Evolutionary conservation across 2,329 filamentous ascomycete genomes (phyloP), one percentile per base, ranked within the genome.

Genomic region (Aureobasidium pullulans): DNA sequence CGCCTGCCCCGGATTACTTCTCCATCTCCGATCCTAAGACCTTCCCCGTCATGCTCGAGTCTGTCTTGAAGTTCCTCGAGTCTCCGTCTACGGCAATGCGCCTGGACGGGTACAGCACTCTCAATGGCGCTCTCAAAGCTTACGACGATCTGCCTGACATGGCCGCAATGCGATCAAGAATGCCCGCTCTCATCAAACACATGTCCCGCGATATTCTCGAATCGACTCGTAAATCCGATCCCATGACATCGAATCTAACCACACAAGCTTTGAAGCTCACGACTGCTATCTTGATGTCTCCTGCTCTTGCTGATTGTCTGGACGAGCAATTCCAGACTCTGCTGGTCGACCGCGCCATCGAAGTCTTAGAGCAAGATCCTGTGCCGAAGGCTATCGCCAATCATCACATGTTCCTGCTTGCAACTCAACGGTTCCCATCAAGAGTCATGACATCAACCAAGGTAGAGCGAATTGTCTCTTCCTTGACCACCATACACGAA

Each of bases 21-120:
- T 73, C 70, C 62, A 73, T 73, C 61, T 79, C 76, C 64, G 79
- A 75, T 29, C 76, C 78, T 62, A 77, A 81, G 46, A 86, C 82
- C 40, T 85, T 96, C 60, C 81, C 82, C 64, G 84, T 84, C 66
- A 94, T 96, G 86, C 76, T 97, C 64, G 89, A 96, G 66, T 95
- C 90, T 0, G 84, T 90, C 5, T 81, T 90, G 37, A 86, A 89
- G 72, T 88, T 94, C 73, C 81, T 99, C 49, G 88, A 87, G 39
- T 85, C 88, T 23, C 78, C 84, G 32, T 88, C 91, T 65, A 81
- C 87, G 57, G 82, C 85, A 60, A 85, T 84, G 11, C 87, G 87
- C 65, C 74, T 94, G 34, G 94, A 99, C 74, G 90, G 92, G 50
- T 97, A 99, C 68, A 85, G 86, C 70, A 88, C 88, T 67, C 78